Percentiles rank a stretch among this genome's conserved stretches.
These are phyloP conservation scores for Paraphoma chrysanthemicola DNA, from an alignment of 2,329 filamentous ascomycete species.

Conservation along the genomic window DNA sequence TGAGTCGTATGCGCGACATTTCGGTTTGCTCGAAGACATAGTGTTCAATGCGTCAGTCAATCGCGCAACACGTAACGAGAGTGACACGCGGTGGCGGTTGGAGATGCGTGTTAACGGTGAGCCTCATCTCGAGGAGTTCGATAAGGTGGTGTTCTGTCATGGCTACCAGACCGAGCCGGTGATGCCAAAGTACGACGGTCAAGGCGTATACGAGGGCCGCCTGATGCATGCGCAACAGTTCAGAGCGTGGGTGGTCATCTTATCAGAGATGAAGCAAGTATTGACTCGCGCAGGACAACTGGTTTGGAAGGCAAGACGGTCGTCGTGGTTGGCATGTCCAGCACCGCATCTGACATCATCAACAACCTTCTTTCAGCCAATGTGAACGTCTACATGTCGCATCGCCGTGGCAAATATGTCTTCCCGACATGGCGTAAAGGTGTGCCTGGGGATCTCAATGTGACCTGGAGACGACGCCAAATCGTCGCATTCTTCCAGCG, in stretches of 20 bases:
- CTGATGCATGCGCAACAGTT: slow-evolving; percentile 46
- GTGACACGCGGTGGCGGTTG: slow-evolving; percentile 41
- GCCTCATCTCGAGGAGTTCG: slow-evolving; percentile 27
- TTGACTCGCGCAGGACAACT: slow-evolving; percentile 23
- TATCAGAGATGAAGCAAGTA: too few relatives aligned
- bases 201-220: slow-evolving; percentile 48
- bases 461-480: slow-evolving; percentile 19
- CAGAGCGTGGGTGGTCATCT: slow-evolving; percentile 5
- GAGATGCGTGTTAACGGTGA: slow-evolving; percentile 33
- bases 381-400: slow-evolving; percentile 52
- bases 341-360: slow-evolving; percentile 48
- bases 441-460: slow-evolving; percentile 26
- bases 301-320: slow-evolving; percentile 53
- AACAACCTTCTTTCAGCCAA: slow-evolving; percentile 45
- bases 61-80: slow-evolving; percentile 35
- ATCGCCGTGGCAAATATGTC: slow-evolving; percentile 49
- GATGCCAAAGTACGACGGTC: slow-evolving; percentile 46
- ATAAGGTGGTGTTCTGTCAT: slow-evolving; percentile 46
- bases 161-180: slow-evolving; percentile 46
- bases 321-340: slow-evolving; percentile 54
- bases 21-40: slow-evolving; percentile 46
- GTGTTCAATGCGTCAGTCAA: slow-evolving; percentile 43
- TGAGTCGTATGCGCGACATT: slow-evolving; percentile 51
- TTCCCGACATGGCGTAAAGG: slow-evolving; percentile 45
- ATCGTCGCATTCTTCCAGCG: slow-evolving; percentile 15